Evolutionary conservation across 345 rosid genomes (phyloP).

Genomic region (Punica granatum): DNA sequence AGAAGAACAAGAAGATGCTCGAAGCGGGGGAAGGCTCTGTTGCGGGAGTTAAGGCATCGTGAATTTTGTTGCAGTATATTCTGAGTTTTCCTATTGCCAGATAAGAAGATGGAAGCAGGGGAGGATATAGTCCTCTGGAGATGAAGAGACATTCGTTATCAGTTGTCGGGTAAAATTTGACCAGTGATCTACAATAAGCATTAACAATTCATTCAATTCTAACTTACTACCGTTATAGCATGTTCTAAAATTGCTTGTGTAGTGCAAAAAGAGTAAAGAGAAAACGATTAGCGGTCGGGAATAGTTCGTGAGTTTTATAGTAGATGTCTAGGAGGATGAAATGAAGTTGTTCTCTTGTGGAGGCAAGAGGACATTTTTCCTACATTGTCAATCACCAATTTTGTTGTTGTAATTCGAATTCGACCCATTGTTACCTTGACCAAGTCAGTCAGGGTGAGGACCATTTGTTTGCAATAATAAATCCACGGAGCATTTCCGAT

Average conservation of each 20-base stretch:
- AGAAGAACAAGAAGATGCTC: slow-evolving; percentile 81
- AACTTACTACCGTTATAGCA: neutral
- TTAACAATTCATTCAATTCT: neutral
- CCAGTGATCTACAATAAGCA: neutral
- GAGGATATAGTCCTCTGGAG: neutral
- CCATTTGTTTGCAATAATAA: neutral
- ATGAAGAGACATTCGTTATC: neutral
- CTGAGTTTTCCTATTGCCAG: neutral
- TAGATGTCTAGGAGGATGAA: too few species aligned
- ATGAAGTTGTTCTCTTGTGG: slow-evolving; percentile 3
- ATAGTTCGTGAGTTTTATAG: slow-evolving; percentile 3
- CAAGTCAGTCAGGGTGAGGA: neutral
- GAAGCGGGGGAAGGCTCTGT: slow-evolving; percentile 27
- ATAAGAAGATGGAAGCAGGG: slow-evolving; percentile 2
- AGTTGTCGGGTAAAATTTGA: neutral
- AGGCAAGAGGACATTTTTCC: neutral
- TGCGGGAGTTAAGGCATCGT: slow-evolving; percentile 9
- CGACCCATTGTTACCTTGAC: neutral
- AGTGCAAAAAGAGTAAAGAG: neutral
- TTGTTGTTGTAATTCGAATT: neutral
- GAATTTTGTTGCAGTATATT: neutral
- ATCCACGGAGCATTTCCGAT: neutral
- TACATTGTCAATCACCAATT: neutral
- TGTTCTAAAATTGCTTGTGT: neutral
- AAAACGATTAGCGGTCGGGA: neutral